Percentiles rank a stretch among this genome's conserved stretches.
Conservation (phyloP, 176 grass and related monocot genomes). For the Ananas comosus region DNA sequence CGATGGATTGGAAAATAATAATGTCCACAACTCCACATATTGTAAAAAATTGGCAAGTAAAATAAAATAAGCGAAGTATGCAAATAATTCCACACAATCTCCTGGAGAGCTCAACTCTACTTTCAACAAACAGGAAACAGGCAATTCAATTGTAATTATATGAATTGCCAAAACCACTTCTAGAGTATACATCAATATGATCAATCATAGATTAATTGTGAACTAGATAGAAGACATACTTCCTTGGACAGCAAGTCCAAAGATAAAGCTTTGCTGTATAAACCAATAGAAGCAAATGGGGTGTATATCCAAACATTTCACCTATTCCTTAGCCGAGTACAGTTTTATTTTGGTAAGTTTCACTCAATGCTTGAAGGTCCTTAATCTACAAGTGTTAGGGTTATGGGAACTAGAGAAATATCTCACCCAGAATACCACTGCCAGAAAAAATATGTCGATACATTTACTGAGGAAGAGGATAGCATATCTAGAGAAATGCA, state of each 20-base stretch:
- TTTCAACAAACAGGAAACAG: background rate
- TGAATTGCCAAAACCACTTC: background rate
- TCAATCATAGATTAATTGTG: background rate
- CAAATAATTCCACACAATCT: background rate
- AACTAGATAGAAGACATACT: background rate
- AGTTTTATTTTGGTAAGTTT: too few species aligned
- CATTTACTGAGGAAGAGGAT: background rate
- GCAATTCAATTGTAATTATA: conserved; percentile 10
- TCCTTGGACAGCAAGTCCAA: background rate
- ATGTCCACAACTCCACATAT: conserved; percentile 14
- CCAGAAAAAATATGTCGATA: background rate
- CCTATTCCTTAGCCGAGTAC: too few species aligned
- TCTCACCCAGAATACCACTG: background rate
- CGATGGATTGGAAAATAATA: background rate
- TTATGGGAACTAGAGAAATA: too few species aligned
- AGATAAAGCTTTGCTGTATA: background rate
- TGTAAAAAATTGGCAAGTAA: conserved; percentile 11
- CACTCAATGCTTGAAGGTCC: too few species aligned
- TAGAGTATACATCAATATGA: background rate
- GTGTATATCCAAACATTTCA: too few species aligned
- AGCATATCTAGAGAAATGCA: background rate
- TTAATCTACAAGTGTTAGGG: too few species aligned
- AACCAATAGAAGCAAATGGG: too few species aligned
- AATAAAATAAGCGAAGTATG: background rate
- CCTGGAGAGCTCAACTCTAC: too few species aligned